Evolutionary conservation across 768 basidiomycete species (phyloP).

Genomic region (Xerocomellus chrysenteron): DNA sequence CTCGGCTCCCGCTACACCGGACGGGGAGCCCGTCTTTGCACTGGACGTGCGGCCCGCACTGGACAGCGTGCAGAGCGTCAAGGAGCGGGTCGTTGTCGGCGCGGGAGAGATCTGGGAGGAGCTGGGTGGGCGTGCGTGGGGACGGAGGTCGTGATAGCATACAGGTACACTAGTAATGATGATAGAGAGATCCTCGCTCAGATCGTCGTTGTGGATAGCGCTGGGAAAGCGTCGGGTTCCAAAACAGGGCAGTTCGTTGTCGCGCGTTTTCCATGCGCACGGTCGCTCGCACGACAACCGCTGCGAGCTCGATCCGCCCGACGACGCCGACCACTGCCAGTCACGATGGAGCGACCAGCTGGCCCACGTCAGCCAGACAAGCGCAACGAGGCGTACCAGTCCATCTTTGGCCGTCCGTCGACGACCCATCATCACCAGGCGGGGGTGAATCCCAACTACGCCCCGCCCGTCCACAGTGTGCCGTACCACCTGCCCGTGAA

Average conservation of each 20-base stretch:
- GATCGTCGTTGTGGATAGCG: constrained; percentile 1
- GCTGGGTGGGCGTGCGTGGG: constrained; percentile 33
- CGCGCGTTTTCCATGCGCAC: constrained; percentile 12
- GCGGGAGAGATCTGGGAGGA: constrained; percentile 67
- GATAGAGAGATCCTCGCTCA: background rate
- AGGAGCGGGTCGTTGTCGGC: constrained; percentile 67
- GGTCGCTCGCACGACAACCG: constrained; percentile 3
- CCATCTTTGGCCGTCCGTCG: constrained; percentile 81
- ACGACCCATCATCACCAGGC: constrained; percentile 54
- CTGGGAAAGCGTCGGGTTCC: constrained; percentile 14
- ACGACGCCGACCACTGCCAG: constrained; percentile 5
- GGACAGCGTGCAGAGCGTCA: constrained; percentile 77
- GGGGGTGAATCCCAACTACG: constrained; percentile 11
- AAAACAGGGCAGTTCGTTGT: constrained; percentile 25
- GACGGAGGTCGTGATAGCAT: constrained; percentile 11
- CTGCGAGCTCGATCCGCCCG: background rate
- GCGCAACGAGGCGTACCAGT: constrained; percentile 79
- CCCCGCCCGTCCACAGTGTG: constrained; percentile 15
- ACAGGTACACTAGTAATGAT: constrained; percentile 4
- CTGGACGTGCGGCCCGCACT: constrained; percentile 95
- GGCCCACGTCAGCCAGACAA: constrained; percentile 69
- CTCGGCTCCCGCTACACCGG: constrained; percentile 82
- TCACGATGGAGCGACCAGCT: constrained; percentile 50
- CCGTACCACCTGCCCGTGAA: constrained; percentile 24
- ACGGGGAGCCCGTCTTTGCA: constrained; percentile 93